Evolutionary conservation across 2,329 filamentous ascomycete species (phyloP).

Genomic region (Lasiodiplodia citricola): DNA sequence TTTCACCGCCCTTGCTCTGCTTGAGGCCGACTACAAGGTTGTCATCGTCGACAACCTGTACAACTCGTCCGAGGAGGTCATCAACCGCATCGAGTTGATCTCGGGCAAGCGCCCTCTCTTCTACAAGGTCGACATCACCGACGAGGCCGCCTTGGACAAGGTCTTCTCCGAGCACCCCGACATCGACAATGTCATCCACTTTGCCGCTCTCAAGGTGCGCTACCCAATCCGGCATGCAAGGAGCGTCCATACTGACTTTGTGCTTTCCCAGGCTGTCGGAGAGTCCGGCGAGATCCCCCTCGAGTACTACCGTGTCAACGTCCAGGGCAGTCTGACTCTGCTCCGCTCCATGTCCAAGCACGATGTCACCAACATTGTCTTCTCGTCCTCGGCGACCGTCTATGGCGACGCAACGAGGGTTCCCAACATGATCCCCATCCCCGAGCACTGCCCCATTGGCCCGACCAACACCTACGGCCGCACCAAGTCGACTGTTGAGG

Average conservation of each 20-base stretch:
- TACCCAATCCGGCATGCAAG: neutral
- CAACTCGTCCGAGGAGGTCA: constrained; percentile 90
- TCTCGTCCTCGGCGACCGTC: constrained; percentile 96
- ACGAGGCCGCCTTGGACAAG: constrained; percentile 80
- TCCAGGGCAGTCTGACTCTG: constrained; percentile 87
- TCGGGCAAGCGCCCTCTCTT: constrained; percentile 85
- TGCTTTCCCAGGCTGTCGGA: constrained; percentile 76
- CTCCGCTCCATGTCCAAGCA: constrained; percentile 86
- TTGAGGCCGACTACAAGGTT: constrained; percentile 94
- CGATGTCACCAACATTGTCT: constrained; percentile 96
- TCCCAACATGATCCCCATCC: constrained; percentile 98
- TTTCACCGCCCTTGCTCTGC: constrained; percentile 89
- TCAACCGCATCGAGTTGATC: constrained; percentile 95
- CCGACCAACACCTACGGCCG: constrained; percentile 98
- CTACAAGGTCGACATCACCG: constrained; percentile 85
- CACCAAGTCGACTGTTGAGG: constrained; percentile 92
- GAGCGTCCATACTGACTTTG: constrained; percentile 25
- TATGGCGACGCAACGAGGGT: constrained; percentile 97
- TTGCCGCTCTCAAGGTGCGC: constrained; percentile 89
- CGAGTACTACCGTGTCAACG: constrained; percentile 98
- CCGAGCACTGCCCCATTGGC: constrained; percentile 92
- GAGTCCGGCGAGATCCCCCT: constrained; percentile 93
- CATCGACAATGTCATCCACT: constrained; percentile 98
- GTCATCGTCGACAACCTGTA: constrained; percentile 96
- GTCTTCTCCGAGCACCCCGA: constrained; percentile 88